Evolutionary conservation across 2,329 filamentous ascomycete species (phyloP).

Genomic region (Mariannaea sp.): DNA sequence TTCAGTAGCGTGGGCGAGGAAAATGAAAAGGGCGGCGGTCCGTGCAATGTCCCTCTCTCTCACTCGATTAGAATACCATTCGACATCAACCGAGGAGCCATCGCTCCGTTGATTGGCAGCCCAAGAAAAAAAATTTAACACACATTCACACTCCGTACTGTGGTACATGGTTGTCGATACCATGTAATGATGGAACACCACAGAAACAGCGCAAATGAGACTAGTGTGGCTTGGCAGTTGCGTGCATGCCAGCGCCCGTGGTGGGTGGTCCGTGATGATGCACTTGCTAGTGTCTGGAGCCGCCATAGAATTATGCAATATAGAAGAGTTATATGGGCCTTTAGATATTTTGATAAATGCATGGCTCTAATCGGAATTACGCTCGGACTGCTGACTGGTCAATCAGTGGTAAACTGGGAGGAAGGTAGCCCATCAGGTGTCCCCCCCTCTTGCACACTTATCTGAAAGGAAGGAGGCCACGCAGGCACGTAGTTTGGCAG

Average conservation of each 20-base stretch:
- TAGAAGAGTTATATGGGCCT: slow-evolving; percentile 10
- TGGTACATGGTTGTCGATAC: not conserved
- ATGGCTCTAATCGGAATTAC: slow-evolving; percentile 26
- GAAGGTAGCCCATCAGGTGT: slow-evolving; percentile 23
- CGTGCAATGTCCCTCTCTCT: too few relatives aligned
- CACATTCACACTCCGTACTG: not conserved
- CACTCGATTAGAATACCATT: too few relatives aligned
- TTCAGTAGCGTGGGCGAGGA: slow-evolving; percentile 19
- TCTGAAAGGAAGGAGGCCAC: too few relatives aligned
- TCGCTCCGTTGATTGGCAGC: not conserved
- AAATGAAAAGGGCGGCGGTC: slow-evolving; percentile 5
- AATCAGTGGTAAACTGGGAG: slow-evolving; percentile 18
- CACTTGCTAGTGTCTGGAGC: not conserved
- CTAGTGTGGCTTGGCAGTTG: slow-evolving; percentile 17
- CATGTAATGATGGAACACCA: slow-evolving; percentile 19
- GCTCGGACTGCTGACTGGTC: slow-evolving; percentile 26
- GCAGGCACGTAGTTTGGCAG: slow-evolving; percentile 11
- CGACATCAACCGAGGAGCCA: slow-evolving; percentile 8
- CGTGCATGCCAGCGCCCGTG: slow-evolving; percentile 25
- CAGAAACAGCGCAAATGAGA: slow-evolving; percentile 21
- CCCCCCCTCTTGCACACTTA: slow-evolving; percentile 4
- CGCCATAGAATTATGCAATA: slow-evolving; percentile 12
- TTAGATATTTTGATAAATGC: slow-evolving; percentile 18
- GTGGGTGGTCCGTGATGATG: slow-evolving; percentile 17
- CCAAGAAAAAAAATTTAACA: not conserved